phyloP scores from a whole-genome alignment of 306 rosid genomes.

The Citrullus mucosospermus region DNA sequence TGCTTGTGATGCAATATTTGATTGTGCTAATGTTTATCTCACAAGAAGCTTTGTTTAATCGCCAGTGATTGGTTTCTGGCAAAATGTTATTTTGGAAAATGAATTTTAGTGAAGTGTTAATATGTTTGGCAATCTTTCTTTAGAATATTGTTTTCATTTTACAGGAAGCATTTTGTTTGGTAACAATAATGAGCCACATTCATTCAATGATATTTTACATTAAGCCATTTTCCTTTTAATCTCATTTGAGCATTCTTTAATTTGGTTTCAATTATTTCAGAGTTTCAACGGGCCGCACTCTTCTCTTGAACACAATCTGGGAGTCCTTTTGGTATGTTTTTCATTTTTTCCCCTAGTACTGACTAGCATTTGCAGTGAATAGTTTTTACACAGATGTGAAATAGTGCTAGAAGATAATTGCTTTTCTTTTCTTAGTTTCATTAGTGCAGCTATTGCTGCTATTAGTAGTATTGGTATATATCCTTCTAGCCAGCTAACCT shows the following conservation, averaged over 20 bases:
- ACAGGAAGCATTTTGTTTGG: background rate
- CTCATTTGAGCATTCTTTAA: background rate
- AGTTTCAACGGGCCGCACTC: conserved; percentile 28
- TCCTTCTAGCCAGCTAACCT: background rate
- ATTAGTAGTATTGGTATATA: background rate
- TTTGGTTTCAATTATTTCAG: conserved; percentile 30
- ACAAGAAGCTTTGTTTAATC: background rate
- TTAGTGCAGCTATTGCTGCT: background rate
- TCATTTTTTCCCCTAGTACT: background rate
- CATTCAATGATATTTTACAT: background rate
- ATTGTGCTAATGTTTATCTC: background rate
- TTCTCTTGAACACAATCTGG: conserved; percentile 60
- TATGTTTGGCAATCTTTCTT: background rate
- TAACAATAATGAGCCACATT: background rate
- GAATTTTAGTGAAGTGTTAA: background rate
- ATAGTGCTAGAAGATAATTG: background rate
- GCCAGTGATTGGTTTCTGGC: background rate
- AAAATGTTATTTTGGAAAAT: background rate
- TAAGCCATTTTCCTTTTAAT: background rate
- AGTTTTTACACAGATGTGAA: background rate
- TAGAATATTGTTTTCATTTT: background rate
- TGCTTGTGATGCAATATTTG: background rate
- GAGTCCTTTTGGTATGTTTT: conserved; percentile 72
- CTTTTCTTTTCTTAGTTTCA: background rate
- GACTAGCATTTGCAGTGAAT: background rate